Base-by-base conservation (phyloP, 129 eudicot species). In the Chrysanthemum lavandulifolium region DNA sequence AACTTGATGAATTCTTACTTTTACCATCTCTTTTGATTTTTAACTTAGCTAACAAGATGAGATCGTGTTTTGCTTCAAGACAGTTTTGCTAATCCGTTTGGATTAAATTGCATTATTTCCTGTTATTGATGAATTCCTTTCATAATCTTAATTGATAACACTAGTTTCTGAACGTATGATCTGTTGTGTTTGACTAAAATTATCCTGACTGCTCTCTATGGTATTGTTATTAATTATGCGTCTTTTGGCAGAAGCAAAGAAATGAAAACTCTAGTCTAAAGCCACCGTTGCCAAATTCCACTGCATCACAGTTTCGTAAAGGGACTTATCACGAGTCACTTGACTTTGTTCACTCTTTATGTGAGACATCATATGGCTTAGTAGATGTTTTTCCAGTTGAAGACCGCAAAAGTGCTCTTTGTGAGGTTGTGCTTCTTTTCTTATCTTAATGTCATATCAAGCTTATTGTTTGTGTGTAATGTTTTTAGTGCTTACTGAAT, bases 371-470 rank as follows among this genome's bases (percentile, higher is more conserved):
- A 55, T 94, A 90, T 76, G 99, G 97, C 79, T 84, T 94, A 62
- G 97, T 94, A 40, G 99, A 94, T 70, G 95, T 94, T 47, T 90
- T 94, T 85, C 97, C 99, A 3, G 80, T 90, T 84, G 99, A 94
- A 82, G 99, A 94, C 76, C 97, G 99, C 66, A 90, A 94, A 86
- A 82, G 88, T 81, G 99, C 99, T 25, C 97, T 94, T 68, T 81
- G 91, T 74, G 99, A 94, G 99, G 99, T 94, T 75, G 81, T 69
- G 63, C 50, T 69, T 57, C 48, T 63, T 67, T 68, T 18, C 53
- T 61, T 67, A 18, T 62, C 47, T 59, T 57, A n/a, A n/a, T 51
- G 51, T 65, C 79, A 45, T 27, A 55, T 52, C 45, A 40, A 73
- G 50, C 50, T 49, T 71, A 56, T 47, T 16, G 53, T 15, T 65